phyloP scores from a whole-genome alignment of 257 asterid species.

The Oldenlandia corymbosa region DNA sequence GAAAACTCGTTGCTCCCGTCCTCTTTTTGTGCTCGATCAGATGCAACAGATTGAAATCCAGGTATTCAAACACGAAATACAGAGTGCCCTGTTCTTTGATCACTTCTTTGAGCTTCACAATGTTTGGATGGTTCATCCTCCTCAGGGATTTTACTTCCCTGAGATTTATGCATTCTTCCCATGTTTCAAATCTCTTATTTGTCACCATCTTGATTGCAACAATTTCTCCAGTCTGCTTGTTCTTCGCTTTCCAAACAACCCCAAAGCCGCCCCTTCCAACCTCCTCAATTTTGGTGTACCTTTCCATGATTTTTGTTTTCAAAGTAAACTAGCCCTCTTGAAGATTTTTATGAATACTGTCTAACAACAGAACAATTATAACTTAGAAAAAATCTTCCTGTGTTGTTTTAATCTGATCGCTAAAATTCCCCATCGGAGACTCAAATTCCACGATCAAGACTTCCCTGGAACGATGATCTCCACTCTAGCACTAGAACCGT shows the following conservation, averaged over 20 bases:
- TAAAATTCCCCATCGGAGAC: too few species aligned
- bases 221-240: constrained; percentile 91
- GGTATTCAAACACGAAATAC: constrained; percentile 76
- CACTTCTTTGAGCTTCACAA: constrained; percentile 93
- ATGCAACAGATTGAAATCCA: constrained; percentile 89
- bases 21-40: constrained; percentile 58
- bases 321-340: too few species aligned
- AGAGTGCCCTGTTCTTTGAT: constrained; percentile 70
- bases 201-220: constrained; percentile 90
- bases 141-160: constrained; percentile 95
- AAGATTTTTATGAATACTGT: too few species aligned
- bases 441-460: too few species aligned
- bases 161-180: constrained; percentile 93
- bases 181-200: constrained; percentile 79
- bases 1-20: constrained; percentile 48
- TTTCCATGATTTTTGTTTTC: constrained; percentile 47
- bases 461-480: too few species aligned
- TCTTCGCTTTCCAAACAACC: constrained; percentile 83
- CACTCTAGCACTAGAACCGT: too few species aligned
- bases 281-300: constrained; percentile 77
- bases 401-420: too few species aligned
- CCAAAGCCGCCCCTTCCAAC: constrained; percentile 96
- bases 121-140: constrained; percentile 85
- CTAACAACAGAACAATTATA: too few species aligned
- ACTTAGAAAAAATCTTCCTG: too few species aligned